Conservation (phyloP, 306 rosid genomes). For the Sicyos edulis region DNA sequence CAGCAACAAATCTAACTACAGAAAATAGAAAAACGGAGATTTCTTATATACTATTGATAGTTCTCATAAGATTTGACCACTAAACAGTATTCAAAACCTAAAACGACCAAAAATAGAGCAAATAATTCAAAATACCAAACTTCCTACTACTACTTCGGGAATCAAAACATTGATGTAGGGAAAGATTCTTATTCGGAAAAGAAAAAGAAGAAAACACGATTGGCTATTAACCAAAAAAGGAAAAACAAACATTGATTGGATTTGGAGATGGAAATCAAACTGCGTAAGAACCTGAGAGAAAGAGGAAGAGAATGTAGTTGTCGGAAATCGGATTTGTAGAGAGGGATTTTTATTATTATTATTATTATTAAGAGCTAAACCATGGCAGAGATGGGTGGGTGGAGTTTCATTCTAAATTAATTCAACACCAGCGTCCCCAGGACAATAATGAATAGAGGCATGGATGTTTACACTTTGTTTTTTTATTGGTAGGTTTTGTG, state of each 20-base stretch:
- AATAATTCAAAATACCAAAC: not conserved
- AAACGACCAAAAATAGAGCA: not conserved
- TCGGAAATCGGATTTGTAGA: no score
- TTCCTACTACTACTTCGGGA: not conserved
- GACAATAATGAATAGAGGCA: no score
- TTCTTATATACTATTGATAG: not conserved
- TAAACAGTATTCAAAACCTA: not conserved
- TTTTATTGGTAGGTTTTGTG: no score
- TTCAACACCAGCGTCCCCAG: no score
- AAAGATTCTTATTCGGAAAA: constrained; percentile 4
- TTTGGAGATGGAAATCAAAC: not conserved
- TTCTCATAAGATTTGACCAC: constrained; percentile 5
- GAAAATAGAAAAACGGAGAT: not conserved
- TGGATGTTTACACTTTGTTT: no score
- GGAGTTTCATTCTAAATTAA: no score
- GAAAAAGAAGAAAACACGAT: not conserved
- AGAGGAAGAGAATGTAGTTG: not conserved
- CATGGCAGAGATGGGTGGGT: no score
- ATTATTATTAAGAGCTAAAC: no score
- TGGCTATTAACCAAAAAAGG: not conserved
- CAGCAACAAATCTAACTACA: constrained; percentile 22
- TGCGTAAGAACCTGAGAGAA: not conserved
- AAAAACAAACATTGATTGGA: not conserved
- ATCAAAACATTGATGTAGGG: not conserved
- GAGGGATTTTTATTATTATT: no score